These are phyloP conservation scores for Paulownia fortunei DNA, from an alignment of 257 asterid genomes.

Conservation along the genomic window DNA sequence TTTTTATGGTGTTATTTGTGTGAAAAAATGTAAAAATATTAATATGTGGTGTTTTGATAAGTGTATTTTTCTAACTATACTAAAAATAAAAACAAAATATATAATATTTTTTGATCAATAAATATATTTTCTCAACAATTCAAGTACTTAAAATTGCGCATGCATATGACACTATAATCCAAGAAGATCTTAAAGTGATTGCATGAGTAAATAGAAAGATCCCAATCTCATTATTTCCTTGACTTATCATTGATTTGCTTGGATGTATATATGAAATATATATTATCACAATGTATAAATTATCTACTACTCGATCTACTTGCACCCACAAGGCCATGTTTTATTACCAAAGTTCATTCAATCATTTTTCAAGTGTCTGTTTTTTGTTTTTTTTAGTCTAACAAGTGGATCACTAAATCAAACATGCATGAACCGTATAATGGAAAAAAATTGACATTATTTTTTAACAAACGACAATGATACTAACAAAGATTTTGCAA, in stretches of 20 bases:
- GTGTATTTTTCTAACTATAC: no score
- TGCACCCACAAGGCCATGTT: background rate
- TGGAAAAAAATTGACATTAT: background rate
- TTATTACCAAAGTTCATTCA: background rate
- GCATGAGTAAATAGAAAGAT: constrained; percentile 2
- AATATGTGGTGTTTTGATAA: no score
- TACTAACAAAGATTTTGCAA: no score
- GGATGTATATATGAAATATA: background rate
- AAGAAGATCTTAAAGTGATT: constrained; percentile 6
- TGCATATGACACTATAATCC: background rate
- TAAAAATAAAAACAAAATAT: no score
- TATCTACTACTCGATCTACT: background rate
- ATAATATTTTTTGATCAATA: no score
- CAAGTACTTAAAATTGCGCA: background rate
- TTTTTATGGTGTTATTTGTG: no score
- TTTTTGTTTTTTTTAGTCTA: background rate
- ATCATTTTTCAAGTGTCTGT: background rate
- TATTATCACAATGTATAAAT: background rate
- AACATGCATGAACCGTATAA: background rate
- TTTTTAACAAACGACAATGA: no score
- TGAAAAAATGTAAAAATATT: no score
- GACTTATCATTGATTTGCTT: constrained; percentile 1
- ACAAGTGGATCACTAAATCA: background rate
- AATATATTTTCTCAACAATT: no score
- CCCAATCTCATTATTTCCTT: background rate